phyloP scores from a whole-genome alignment of 257 asterid species.

The Solanum arcanum region DNA sequence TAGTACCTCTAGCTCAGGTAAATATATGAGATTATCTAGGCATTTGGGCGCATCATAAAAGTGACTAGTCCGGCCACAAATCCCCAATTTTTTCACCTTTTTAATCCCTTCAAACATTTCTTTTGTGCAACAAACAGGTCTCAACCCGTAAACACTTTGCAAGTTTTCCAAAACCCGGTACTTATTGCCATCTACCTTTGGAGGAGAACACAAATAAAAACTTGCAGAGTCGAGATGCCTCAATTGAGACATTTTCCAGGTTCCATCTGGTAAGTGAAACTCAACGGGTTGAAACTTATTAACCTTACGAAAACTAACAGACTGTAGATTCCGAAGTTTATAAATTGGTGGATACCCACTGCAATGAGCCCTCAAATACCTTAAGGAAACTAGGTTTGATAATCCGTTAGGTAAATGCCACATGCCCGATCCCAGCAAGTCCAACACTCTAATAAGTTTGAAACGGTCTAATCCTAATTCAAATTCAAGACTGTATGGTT shows the following conservation, averaged over 20 bases:
- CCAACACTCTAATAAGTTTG: not conserved
- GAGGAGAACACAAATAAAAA: not conserved
- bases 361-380: not conserved
- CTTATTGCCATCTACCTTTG: too few relatives aligned
- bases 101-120: not conserved
- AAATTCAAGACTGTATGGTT: accelerated
- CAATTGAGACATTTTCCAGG: not conserved
- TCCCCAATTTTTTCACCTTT: not conserved
- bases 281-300: accelerated
- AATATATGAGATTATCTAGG: not conserved
- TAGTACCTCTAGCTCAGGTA: not conserved
- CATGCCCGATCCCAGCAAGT: not conserved
- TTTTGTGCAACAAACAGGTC: not conserved
- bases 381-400: not conserved
- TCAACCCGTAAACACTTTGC: not conserved
- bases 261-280: not conserved
- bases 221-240: not conserved
- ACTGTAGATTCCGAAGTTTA: not conserved
- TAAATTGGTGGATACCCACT: not conserved
- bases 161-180: not conserved
- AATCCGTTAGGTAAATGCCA: accelerated
- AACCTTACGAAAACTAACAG: not conserved
- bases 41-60: not conserved
- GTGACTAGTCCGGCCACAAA: accelerated
- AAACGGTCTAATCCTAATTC: not conserved